Evolutionary conservation across 2,329 filamentous ascomycete species (phyloP).

Genomic region (Exophiala mesophila): DNA sequence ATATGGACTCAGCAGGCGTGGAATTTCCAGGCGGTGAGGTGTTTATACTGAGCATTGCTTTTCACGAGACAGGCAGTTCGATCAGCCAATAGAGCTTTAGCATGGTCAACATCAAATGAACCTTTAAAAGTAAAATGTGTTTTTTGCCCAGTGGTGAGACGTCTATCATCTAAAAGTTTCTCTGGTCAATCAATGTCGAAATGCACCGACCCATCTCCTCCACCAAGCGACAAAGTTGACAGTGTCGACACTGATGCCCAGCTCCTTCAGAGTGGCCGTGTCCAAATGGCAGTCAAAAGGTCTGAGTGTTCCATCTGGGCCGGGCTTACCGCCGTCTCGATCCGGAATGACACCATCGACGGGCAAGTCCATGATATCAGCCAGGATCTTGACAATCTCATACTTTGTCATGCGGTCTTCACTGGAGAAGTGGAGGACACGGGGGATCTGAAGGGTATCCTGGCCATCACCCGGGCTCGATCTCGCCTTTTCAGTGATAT

Average conservation of each 20-base stretch:
- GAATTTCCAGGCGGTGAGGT: no score
- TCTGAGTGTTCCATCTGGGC: constrained; percentile 37
- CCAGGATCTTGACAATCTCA: constrained; percentile 74
- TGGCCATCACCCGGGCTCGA: no score
- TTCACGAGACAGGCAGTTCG: no score
- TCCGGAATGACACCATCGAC: constrained; percentile 64
- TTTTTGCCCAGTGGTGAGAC: no score
- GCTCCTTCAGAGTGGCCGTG: constrained; percentile 64
- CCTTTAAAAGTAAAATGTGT: no score
- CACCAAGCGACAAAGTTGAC: constrained; percentile 78
- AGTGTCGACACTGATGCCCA: constrained; percentile 70
- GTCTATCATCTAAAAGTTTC: no score
- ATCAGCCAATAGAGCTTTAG: no score
- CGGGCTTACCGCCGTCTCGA: constrained; percentile 50
- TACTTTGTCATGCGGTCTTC: constrained; percentile 87
- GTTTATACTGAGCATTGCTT: no score
- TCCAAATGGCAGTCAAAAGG: constrained; percentile 87
- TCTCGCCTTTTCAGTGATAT: constrained; percentile 69
- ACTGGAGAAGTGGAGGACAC: constrained; percentile 76
- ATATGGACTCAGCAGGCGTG: no score
- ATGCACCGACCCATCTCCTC: constrained; percentile 54
- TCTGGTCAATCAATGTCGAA: constrained; percentile 15
- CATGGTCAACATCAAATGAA: no score
- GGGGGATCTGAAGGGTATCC: constrained; percentile 54
- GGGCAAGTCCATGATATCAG: constrained; percentile 71